Evolutionary conservation across 2,329 filamentous ascomycete species (phyloP).

Genomic region (Dothideomycetidae sp.): DNA sequence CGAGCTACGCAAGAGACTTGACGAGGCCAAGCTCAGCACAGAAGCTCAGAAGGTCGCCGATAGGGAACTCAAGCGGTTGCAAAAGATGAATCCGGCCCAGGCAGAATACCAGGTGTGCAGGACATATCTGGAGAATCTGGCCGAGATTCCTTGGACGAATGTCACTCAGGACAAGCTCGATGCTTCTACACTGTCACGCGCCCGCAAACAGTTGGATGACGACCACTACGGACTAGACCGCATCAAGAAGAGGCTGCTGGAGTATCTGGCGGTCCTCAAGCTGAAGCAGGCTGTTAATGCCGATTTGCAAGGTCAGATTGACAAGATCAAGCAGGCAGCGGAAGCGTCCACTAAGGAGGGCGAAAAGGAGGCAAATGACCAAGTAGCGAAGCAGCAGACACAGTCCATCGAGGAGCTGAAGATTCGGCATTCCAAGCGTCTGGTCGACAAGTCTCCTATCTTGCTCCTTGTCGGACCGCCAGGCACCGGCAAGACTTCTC

Average conservation of each 20-base stretch:
- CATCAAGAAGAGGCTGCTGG: constrained; percentile 89
- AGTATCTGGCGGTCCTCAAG: constrained; percentile 91
- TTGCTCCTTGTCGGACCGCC: constrained; percentile 85
- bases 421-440: constrained; percentile 63
- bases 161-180: constrained; percentile 77
- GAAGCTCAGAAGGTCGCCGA: constrained; percentile 87
- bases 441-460: constrained; percentile 92
- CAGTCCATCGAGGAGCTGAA: constrained; percentile 47
- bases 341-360: constrained; percentile 22
- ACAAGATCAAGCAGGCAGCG: constrained; percentile 34
- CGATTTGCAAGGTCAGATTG: constrained; percentile 65
- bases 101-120: constrained; percentile 90
- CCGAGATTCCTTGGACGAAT: constrained; percentile 85
- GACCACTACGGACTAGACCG: constrained; percentile 95
- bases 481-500: constrained; percentile 87
- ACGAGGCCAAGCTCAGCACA: constrained; percentile 63
- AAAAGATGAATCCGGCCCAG: constrained; percentile 92
- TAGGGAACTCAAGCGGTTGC: constrained; percentile 70
- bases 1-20: constrained; percentile 76
- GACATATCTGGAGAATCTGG: constrained; percentile 84
- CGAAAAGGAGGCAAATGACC: constrained; percentile 20
- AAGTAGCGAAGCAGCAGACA: constrained; percentile 24
- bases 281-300: constrained; percentile 85
- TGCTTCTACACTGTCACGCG: constrained; percentile 59
- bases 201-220: constrained; percentile 80